Evolutionary conservation across 306 rosid genomes (phyloP).

Genomic region (Psophocarpus tetragonolobus): DNA sequence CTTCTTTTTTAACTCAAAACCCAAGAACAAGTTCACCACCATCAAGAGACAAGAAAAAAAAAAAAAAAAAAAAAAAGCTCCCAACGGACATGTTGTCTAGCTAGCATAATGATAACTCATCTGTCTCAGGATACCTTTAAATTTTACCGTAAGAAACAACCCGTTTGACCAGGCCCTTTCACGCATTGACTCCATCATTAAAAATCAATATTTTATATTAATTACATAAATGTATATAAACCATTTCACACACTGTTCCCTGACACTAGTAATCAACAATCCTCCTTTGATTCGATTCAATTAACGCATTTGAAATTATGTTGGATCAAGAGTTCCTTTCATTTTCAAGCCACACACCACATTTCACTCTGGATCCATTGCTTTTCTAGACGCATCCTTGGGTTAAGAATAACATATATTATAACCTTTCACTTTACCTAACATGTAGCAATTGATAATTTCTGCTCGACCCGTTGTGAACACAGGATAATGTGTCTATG

Average conservation of each 20-base stretch:
- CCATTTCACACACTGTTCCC: background rate
- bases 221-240: background rate
- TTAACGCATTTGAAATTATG: constrained; percentile 18
- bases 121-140: constrained; percentile 11
- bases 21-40: constrained; percentile 40
- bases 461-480: constrained; percentile 19
- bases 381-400: constrained; percentile 30
- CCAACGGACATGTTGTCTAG: background rate
- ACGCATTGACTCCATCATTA: constrained; percentile 44
- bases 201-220: background rate
- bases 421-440: constrained; percentile 38
- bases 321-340: background rate
- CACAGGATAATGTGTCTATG: constrained; percentile 24
- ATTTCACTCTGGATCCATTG: background rate
- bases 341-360: background rate
- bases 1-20: constrained; percentile 34
- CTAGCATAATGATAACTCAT: constrained; percentile 4
- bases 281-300: background rate
- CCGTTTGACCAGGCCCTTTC: constrained; percentile 36
- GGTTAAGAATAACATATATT: constrained; percentile 8
- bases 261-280: background rate
- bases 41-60: constrained; percentile 27
- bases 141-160: constrained; percentile 28
- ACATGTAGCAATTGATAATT: constrained; percentile 22
- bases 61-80: constrained; percentile 20